A percentile compares a stretch with the other conserved stretches of the same genome.
Conservation (phyloP, 257 asterid genomes). For the Ligustrum vulgare region DNA sequence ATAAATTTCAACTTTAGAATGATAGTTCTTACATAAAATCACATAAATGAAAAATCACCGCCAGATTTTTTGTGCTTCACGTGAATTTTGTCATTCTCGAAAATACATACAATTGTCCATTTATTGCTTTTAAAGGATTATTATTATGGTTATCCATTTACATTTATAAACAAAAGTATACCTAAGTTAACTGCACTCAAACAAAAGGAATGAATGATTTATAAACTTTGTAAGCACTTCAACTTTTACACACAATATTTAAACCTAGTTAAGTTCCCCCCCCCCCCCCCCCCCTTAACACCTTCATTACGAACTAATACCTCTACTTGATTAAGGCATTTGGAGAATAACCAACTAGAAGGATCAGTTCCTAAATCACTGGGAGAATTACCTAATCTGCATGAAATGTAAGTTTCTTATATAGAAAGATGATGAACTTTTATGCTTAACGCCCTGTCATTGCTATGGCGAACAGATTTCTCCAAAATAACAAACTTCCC, state of each 20-base stretch:
- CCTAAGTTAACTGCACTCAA: no score
- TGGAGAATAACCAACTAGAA: constrained; percentile 72
- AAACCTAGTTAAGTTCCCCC: no score
- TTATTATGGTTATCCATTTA: no score
- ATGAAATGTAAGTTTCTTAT: constrained; percentile 53
- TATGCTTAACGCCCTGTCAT: not conserved
- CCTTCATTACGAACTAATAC: not conserved
- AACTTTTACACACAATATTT: not conserved
- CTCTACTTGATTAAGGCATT: constrained; percentile 45
- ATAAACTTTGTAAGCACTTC: constrained; percentile 58
- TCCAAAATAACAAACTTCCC: constrained; percentile 67
- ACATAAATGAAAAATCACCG: no score
- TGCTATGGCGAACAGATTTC: constrained; percentile 45
- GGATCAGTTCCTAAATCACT: constrained; percentile 62
- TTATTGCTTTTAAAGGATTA: no score
- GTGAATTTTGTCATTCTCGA: no score
- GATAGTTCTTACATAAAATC: no score
- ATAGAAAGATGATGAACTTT: not conserved
- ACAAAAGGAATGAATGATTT: constrained; percentile 44
- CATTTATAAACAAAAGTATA: no score
- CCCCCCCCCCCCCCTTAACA: no score
- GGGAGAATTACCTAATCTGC: constrained; percentile 55
- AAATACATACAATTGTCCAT: no score
- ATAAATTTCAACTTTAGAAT: no score
- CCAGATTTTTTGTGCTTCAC: no score